Percentiles rank a stretch among this genome's conserved stretches.
phyloP scores from a whole-genome alignment of 2,329 filamentous ascomycete genomes.

The Pyricularia grisea region DNA sequence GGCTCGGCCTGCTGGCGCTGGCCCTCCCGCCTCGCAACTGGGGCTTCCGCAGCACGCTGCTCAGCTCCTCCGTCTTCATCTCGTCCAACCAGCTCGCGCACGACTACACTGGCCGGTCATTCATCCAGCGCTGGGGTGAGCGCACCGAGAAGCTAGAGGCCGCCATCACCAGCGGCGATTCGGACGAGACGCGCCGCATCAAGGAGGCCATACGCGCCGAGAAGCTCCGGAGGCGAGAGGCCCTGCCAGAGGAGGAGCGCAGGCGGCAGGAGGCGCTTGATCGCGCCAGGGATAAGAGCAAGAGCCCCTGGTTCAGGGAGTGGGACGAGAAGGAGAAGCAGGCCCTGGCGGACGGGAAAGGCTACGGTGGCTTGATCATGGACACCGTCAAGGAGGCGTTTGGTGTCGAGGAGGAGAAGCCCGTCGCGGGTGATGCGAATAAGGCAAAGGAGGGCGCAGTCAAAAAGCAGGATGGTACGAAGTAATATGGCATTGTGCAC shows the following conservation, averaged over 20 bases:
- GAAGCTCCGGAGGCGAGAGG: constrained; percentile 25
- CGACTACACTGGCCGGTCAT: constrained; percentile 46
- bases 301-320: constrained; percentile 40
- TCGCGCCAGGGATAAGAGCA: constrained; percentile 6
- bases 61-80: constrained; percentile 39
- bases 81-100: constrained; percentile 45
- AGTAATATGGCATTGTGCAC: background rate
- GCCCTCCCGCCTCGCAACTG: constrained; percentile 39
- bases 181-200: constrained; percentile 41
- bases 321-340: constrained; percentile 40
- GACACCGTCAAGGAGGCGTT: constrained; percentile 46
- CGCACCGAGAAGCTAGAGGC: constrained; percentile 33
- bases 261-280: constrained; percentile 11
- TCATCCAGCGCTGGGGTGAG: constrained; percentile 34
- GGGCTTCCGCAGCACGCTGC: constrained; percentile 39
- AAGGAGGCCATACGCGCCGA: constrained; percentile 38
- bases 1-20: constrained; percentile 30
- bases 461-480: background rate
- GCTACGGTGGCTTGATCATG: constrained; percentile 45
- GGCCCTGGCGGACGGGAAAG: constrained; percentile 45
- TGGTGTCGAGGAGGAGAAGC: constrained; percentile 15
- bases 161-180: constrained; percentile 12
- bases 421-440: constrained; percentile 4
- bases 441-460: background rate
- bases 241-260: constrained; percentile 20